Conservation (phyloP, 768 basidiomycete genomes). For the Xerocomus brunneocitrinus region DNA sequence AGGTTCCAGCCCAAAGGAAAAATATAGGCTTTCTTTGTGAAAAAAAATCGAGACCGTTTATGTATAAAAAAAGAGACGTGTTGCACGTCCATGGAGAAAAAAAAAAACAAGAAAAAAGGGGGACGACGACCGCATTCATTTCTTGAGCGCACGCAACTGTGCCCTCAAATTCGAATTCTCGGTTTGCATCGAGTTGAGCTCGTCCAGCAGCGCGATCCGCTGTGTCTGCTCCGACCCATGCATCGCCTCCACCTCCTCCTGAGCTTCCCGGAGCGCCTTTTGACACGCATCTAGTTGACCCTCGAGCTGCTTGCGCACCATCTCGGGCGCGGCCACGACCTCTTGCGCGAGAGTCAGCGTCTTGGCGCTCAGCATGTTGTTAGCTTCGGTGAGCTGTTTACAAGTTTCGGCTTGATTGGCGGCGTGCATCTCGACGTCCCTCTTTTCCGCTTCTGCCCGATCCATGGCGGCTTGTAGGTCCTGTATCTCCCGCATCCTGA, state of each 20-base stretch:
- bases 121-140: slow-evolving; percentile 2
- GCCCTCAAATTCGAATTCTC: slow-evolving; percentile 69
- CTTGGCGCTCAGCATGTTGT: slow-evolving; percentile 69
- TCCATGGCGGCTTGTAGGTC: slow-evolving; percentile 60
- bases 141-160: slow-evolving; percentile 60
- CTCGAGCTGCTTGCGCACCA: slow-evolving; percentile 60
- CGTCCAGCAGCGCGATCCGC: slow-evolving; percentile 80
- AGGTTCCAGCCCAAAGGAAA: background rate
- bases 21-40: background rate
- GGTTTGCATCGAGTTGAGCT: slow-evolving; percentile 77
- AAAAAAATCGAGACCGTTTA: background rate
- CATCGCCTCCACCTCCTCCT: slow-evolving; percentile 67
- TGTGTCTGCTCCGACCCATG: slow-evolving; percentile 72
- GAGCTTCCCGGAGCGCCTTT: slow-evolving; percentile 56
- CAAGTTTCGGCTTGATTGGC: slow-evolving; percentile 72
- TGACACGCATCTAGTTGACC: slow-evolving; percentile 57
- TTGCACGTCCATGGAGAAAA: background rate
- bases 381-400: slow-evolving; percentile 71
- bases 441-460: slow-evolving; percentile 55
- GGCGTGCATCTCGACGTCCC: slow-evolving; percentile 61
- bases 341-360: slow-evolving; percentile 49
- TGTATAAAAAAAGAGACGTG: background rate
- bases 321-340: slow-evolving; percentile 33
- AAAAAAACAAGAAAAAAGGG: background rate
- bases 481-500: slow-evolving; percentile 63